A percentile compares a stretch with the other conserved stretches of the same genome.
Conservation (phyloP, 345 rosid genomes). For the Moringa oleifera region DNA sequence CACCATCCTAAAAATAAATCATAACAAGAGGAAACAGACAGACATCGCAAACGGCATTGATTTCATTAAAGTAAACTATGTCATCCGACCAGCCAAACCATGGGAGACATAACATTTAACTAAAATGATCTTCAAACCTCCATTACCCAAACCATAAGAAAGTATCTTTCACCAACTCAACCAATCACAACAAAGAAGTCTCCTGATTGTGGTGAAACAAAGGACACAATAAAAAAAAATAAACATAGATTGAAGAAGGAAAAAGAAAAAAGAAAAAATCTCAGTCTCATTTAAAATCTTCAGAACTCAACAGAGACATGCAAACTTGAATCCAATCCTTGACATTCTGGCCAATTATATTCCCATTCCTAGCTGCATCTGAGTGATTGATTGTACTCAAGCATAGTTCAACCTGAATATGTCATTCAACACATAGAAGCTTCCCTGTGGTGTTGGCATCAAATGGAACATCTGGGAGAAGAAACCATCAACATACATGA, state of each 20-base stretch:
- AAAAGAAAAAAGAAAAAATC: conserved; percentile 13
- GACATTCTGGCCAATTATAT: not conserved
- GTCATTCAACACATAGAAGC: conserved; percentile 85
- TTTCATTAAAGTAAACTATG: not conserved
- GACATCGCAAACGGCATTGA: not conserved
- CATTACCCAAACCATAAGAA: not conserved
- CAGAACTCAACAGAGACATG: conserved; percentile 16
- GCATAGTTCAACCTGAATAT: conserved; percentile 98
- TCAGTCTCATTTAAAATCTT: conserved; percentile 16
- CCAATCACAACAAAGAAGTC: conserved; percentile 20
- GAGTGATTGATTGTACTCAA: conserved; percentile 27
- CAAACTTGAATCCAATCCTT: conserved; percentile 12
- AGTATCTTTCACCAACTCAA: conserved; percentile 4
- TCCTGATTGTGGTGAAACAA: conserved; percentile 13
- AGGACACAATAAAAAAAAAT: no score
- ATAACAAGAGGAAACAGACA: not conserved
- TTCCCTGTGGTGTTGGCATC: conserved; percentile 96
- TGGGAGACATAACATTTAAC: not conserved
- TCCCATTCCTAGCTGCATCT: not conserved
- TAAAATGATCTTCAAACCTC: not conserved
- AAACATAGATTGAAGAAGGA: no score
- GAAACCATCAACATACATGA: conserved; percentile 1
- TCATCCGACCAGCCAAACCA: not conserved
- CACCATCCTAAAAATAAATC: no score
- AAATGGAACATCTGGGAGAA: conserved; percentile 86